Percentiles rank a stretch among this genome's conserved stretches.
These are phyloP conservation scores for Forsythia viridissima DNA, from an alignment of 257 asterid genomes.

Conservation along the genomic window DNA sequence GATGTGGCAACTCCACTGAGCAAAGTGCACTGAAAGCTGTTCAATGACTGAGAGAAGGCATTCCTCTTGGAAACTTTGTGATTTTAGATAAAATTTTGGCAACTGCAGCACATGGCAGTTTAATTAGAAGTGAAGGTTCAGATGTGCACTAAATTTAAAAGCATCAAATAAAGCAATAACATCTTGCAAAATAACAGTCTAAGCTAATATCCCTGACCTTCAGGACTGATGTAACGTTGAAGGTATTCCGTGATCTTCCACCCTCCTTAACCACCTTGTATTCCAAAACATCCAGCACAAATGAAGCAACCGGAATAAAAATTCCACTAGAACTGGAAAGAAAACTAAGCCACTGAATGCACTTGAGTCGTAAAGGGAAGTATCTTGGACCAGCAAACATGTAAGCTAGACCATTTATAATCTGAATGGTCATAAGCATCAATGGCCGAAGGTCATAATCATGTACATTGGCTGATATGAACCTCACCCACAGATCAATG, in stretches of 20 bases:
- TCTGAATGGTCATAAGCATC: conserved; percentile 56
- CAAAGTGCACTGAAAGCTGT: conserved; percentile 71
- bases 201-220: conserved; percentile 56
- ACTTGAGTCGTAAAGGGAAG: conserved; percentile 85
- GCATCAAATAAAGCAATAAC: background rate
- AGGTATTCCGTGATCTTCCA: conserved; percentile 42
- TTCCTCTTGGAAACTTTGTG: conserved; percentile 73
- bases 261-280: conserved; percentile 70
- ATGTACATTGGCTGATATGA: conserved; percentile 57
- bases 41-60: conserved; percentile 65
- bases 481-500: conserved; percentile 83
- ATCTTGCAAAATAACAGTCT: background rate
- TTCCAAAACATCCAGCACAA: conserved; percentile 76
- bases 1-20: conserved; percentile 88
- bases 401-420: conserved; percentile 71
- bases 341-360: conserved; percentile 80
- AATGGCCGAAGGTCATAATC: conserved; percentile 67
- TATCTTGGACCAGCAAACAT: conserved; percentile 88
- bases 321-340: conserved; percentile 70
- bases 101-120: conserved; percentile 52
- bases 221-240: conserved; percentile 52
- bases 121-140: conserved; percentile 23
- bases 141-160: conserved; percentile 18
- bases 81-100: conserved; percentile 74
- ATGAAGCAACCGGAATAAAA: conserved; percentile 76